Base-by-base conservation (phyloP, 2,329 filamentous ascomycete species). In the Fusarium palustre region DNA sequence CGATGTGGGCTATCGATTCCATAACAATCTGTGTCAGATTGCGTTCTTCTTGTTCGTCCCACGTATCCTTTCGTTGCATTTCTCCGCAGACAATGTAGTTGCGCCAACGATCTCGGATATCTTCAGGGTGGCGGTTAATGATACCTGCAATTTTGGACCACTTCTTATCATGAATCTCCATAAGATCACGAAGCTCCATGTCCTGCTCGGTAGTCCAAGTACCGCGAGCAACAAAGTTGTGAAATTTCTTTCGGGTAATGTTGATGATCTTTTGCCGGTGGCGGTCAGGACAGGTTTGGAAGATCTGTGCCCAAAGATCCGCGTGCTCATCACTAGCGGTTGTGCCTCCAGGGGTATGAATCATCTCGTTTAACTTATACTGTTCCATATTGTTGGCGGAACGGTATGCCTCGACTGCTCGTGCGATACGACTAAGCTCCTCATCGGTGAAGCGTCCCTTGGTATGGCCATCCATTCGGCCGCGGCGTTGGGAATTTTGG, bases 31-130 rank as follows among this genome's bases (percentile, higher is more conserved):
- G 75, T 2, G 82, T 80, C 28, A 92, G 79, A 12, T 76, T 78
- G 1, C 79, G 77, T 72, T 91, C 88, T 71, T 94, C 91, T 0
- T 84, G 81, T 20, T 85, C 78, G 3, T 81, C 82, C 91, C 92
- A 94, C 2, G 79, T 77, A 34, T 86, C 85, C 42, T 81, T 85
- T 33, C 82, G 83, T 58, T 82, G 80, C 1, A 82, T 83, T 8
- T 85, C 81, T 22, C 86, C 86, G 55, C 87, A 89, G 46, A 89
- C 80, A 24, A 91, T 79, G 71, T 91, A 89, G 71, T 92, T 91
- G 39, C 89, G 84, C 82, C 90, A 92, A 5, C 91, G 88, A 75
- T 93, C 91, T 52, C 90, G 86, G 54, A 90, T 84, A 74, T 93
- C 90, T 63, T 88, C 86, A 0, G 86, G 83, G 39, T 88, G 85